Evolutionary conservation across 2,329 filamentous ascomycete genomes (phyloP).

Genomic region (Aspergillus pseudotamarii): DNA sequence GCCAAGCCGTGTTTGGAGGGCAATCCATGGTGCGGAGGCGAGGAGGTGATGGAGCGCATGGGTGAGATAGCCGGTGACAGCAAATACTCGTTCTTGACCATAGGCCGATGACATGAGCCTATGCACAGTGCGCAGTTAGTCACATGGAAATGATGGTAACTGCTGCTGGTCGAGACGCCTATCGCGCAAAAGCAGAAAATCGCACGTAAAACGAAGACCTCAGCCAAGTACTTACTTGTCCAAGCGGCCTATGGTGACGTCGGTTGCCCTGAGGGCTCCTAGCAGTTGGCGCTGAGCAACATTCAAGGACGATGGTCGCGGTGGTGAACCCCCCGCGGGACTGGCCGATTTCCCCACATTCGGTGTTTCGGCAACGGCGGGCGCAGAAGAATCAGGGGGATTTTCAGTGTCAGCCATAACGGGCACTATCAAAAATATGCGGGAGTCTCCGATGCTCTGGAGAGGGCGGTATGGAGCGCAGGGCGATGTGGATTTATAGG

Average conservation of each 20-base stretch:
- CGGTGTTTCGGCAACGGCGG: conserved; percentile 19
- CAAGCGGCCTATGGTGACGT: conserved; percentile 33
- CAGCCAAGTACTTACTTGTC: conserved; percentile 27
- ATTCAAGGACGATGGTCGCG: conserved; percentile 10
- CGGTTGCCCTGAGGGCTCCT: conserved; percentile 30
- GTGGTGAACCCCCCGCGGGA: conserved; percentile 17
- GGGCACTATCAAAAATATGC: background rate
- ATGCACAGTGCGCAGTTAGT: conserved; percentile 15
- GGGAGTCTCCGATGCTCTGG: conserved; percentile 1
- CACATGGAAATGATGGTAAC: background rate
- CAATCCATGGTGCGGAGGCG: conserved; percentile 53
- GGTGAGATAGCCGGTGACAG: conserved; percentile 69
- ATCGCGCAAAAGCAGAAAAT: background rate
- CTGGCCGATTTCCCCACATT: conserved; percentile 28
- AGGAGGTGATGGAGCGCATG: conserved; percentile 64
- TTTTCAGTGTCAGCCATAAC: conserved; percentile 27
- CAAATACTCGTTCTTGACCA: conserved; percentile 71
- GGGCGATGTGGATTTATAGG: conserved; percentile 7
- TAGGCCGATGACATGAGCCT: conserved; percentile 68
- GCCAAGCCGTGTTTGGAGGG: conserved; percentile 49
- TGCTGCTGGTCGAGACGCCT: background rate
- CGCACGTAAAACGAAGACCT: background rate
- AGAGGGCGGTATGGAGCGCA: background rate
- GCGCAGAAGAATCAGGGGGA: conserved; percentile 16
- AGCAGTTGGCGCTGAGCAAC: conserved; percentile 27